These are phyloP conservation scores for Saxophila tyrrhenica DNA, from an alignment of 495 filamentous ascomycete species.

Conservation along the genomic window DNA sequence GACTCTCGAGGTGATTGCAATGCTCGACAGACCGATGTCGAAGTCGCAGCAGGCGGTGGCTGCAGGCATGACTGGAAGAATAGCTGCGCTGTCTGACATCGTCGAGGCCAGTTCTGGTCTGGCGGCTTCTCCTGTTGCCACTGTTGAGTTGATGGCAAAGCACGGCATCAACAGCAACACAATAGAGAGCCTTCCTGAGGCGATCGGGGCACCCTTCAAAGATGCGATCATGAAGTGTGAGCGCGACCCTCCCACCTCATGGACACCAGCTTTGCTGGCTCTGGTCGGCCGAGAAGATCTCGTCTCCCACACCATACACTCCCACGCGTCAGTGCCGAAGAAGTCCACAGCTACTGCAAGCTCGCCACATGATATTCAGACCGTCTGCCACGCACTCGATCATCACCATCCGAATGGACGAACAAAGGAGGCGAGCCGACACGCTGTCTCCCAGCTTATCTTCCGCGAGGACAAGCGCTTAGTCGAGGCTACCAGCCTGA, in stretches of 20 bases:
- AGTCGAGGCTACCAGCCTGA: conserved; percentile 62
- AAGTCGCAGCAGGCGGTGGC: neutral
- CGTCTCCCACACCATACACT: conserved; percentile 28
- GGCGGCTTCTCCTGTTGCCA: neutral
- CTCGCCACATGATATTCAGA: conserved; percentile 51
- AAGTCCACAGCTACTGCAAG: conserved; percentile 26
- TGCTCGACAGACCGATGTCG: neutral
- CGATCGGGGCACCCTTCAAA: conserved; percentile 62
- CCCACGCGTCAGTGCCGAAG: neutral
- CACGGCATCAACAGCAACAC: conserved; percentile 45
- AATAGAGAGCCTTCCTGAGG: conserved; percentile 75
- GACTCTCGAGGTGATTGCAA: conserved; percentile 16
- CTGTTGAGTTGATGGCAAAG: conserved; percentile 38
- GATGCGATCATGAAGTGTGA: conserved; percentile 79
- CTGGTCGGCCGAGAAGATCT: conserved; percentile 77
- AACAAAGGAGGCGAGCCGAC: conserved; percentile 22
- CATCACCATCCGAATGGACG: conserved; percentile 9
- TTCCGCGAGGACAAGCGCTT: conserved; percentile 87
- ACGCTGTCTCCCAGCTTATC: conserved; percentile 67
- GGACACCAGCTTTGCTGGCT: conserved; percentile 56
- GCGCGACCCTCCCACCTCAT: conserved; percentile 63
- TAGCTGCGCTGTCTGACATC: conserved; percentile 4
- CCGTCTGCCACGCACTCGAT: conserved; percentile 50
- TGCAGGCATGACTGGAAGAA: conserved; percentile 2
- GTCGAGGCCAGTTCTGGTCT: conserved; percentile 5